Percentiles rank a stretch among this genome's conserved stretches.
These are phyloP conservation scores for Penicillium cataractarum DNA, from an alignment of 495 filamentous ascomycete genomes.

Conservation along the genomic window DNA sequence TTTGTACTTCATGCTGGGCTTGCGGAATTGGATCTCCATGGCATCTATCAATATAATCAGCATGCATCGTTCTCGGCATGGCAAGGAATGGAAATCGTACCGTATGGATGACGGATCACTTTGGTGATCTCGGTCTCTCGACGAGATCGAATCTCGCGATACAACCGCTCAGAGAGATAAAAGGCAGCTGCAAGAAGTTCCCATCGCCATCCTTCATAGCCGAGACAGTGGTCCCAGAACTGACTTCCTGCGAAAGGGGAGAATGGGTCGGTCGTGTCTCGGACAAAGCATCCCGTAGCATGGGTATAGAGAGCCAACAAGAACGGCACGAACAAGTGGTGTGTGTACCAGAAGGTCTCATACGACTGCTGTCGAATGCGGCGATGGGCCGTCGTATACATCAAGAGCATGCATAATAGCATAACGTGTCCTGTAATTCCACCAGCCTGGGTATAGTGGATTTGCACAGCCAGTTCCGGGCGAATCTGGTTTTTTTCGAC, in stretches of 20 bases:
- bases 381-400: slow-evolving; percentile 94
- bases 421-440: slow-evolving; percentile 98
- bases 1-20: slow-evolving; percentile 97
- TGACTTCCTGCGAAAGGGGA: slow-evolving; percentile 79
- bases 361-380: slow-evolving; percentile 95
- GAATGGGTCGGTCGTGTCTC: slow-evolving; percentile 66
- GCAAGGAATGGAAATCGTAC: slow-evolving; percentile 50
- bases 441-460: slow-evolving; percentile 87
- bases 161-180: slow-evolving; percentile 87
- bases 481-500: slow-evolving; percentile 86
- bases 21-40: slow-evolving; percentile 95
- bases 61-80: not conserved
- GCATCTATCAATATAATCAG: slow-evolving; percentile 61
- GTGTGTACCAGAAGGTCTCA: slow-evolving; percentile 99
- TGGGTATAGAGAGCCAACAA: slow-evolving; percentile 93
- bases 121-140: slow-evolving; percentile 86
- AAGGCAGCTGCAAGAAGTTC: slow-evolving; percentile 84
- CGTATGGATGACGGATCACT: slow-evolving; percentile 96
- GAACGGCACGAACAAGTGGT: slow-evolving; percentile 97
- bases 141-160: slow-evolving; percentile 83
- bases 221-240: slow-evolving; percentile 94
- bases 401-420: slow-evolving; percentile 97
- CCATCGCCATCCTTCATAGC: slow-evolving; percentile 98
- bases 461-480: slow-evolving; percentile 79
- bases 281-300: slow-evolving; percentile 94